These are phyloP conservation scores for Alternaria arborescens DNA, from an alignment of 2,329 filamentous ascomycete genomes.

Conservation along the genomic window DNA sequence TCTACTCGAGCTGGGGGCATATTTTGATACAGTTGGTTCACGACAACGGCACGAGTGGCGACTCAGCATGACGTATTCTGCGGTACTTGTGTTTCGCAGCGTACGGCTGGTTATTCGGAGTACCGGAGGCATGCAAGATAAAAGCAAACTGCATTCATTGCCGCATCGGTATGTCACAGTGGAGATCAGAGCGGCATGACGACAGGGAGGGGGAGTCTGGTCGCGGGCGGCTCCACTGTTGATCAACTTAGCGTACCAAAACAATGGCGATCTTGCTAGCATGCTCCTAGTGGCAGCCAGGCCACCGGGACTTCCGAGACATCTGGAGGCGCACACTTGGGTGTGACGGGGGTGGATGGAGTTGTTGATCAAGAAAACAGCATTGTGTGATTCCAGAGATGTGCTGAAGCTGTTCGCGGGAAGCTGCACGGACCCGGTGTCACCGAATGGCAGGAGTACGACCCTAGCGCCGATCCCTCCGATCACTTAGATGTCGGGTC, in stretches of 20 bases:
- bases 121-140: conserved; percentile 4
- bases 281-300: conserved; percentile 15
- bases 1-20: background rate
- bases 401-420: background rate
- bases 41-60: conserved; percentile 17
- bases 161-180: conserved; percentile 11
- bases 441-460: conserved; percentile 12
- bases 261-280: conserved; percentile 7
- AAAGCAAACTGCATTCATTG: background rate
- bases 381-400: background rate
- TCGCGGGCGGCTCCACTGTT: conserved; percentile 28
- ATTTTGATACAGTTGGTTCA: background rate
- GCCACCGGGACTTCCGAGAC: conserved; percentile 16
- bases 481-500: background rate
- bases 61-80: conserved; percentile 25
- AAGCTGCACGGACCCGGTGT: conserved; percentile 16
- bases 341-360: background rate
- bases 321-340: background rate
- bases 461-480: conserved; percentile 27
- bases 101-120: background rate
- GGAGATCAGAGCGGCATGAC: conserved; percentile 32
- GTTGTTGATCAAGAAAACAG: background rate
- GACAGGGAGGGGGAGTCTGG: conserved; percentile 24
- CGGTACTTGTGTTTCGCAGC: conserved; percentile 10
- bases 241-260: conserved; percentile 29